Percentiles rank a stretch among this genome's conserved stretches.
phyloP scores from a whole-genome alignment of 2,329 filamentous ascomycete genomes.

The Verticillium klebahnii region DNA sequence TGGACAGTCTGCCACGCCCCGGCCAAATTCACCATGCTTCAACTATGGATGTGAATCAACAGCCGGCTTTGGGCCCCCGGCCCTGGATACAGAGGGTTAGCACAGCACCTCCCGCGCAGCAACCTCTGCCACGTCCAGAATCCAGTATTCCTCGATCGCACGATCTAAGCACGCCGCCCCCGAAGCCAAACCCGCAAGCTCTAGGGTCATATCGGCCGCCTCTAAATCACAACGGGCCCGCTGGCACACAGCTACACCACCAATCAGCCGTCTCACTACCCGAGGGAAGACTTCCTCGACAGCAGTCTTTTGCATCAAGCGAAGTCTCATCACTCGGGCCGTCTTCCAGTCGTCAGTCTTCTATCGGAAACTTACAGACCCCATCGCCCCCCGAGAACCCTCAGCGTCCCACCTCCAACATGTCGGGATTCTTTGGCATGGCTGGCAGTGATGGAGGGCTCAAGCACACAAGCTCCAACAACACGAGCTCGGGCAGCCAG shows the following conservation, averaged over 20 bases:
- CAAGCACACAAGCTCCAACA: neutral
- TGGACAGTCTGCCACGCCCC: neutral
- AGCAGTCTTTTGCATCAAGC: constrained; percentile 18
- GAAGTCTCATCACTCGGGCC: constrained; percentile 22
- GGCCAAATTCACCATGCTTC: neutral
- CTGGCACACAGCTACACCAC: neutral
- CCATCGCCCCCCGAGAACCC: constrained; percentile 22
- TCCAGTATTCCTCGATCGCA: neutral
- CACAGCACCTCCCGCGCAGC: constrained; percentile 1
- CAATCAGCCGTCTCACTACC: neutral
- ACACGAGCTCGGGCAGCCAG: neutral
- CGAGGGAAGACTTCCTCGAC: constrained; percentile 4
- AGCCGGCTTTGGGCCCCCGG: neutral
- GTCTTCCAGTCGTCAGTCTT: constrained; percentile 19
- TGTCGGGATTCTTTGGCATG: constrained; percentile 16
- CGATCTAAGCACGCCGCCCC: neutral
- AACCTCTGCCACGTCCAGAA: neutral
- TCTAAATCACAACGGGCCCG: neutral
- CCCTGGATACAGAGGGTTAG: constrained; percentile 4
- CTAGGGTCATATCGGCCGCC: neutral
- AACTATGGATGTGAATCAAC: neutral
- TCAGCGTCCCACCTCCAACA: constrained; percentile 7
- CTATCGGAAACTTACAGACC: constrained; percentile 15
- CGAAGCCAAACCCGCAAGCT: neutral
- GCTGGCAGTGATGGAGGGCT: too few relatives aligned